Conservation (phyloP, 2,329 filamentous ascomycete genomes). For the Xylariaceae sp. region DNA sequence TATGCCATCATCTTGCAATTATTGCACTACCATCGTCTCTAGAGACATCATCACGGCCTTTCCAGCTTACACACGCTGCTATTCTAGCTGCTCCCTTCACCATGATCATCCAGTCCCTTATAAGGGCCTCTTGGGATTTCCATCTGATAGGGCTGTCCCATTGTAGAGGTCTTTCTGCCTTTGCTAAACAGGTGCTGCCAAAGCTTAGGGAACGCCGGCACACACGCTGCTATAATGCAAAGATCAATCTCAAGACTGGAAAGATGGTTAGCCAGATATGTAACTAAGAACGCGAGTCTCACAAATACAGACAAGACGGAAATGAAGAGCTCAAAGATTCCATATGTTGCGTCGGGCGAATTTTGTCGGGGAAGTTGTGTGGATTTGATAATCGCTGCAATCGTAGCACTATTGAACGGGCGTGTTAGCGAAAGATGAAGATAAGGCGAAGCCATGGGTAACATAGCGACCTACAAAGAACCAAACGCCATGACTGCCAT, state of each 20-base stretch:
- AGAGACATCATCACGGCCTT: too few relatives aligned
- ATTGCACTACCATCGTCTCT: too few relatives aligned
- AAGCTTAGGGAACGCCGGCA: not conserved
- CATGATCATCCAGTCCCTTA: not conserved
- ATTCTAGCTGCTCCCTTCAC: not conserved
- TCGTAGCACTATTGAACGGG: not conserved
- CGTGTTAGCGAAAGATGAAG: not conserved
- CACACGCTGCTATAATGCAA: not conserved
- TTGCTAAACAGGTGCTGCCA: not conserved
- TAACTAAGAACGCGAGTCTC: not conserved
- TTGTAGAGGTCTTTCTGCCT: not conserved
- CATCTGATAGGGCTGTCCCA: not conserved
- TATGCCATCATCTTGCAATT: too few relatives aligned
- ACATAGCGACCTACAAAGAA: not conserved
- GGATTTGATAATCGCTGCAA: not conserved
- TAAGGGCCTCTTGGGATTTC: not conserved
- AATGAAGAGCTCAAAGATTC: not conserved
- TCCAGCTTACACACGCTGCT: too few relatives aligned
- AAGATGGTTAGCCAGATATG: not conserved
- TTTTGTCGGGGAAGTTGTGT: not conserved
- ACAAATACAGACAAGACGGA: not conserved
- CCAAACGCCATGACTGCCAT: constrained; percentile 3
- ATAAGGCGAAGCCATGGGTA: not conserved
- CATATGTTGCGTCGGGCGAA: not conserved
- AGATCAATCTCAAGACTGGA: not conserved